Percentiles rank a stretch among this genome's conserved stretches.
Conservation (phyloP, 176 grass and related monocot genomes). For the Rhynchospora breviuscula region DNA sequence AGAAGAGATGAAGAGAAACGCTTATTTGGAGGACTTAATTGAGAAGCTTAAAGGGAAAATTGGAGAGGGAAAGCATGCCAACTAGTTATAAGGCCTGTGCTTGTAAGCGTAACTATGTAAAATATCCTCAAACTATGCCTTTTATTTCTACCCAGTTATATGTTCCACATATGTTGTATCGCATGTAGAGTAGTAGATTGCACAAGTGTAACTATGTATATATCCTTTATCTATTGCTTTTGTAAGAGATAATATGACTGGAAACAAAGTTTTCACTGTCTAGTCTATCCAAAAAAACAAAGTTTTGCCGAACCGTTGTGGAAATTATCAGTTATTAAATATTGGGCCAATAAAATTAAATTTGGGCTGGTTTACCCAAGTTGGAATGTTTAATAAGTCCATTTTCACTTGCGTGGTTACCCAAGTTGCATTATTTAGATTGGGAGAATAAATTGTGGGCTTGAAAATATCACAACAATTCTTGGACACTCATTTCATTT, state of each 20-base stretch:
- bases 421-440: neutral
- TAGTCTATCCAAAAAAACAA: no score
- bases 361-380: neutral
- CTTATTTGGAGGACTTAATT: constrained; percentile 38
- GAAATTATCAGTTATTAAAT: neutral
- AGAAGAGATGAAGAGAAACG: constrained; percentile 48
- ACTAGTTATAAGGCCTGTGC: neutral
- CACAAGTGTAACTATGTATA: no score
- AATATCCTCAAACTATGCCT: neutral
- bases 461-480: no score
- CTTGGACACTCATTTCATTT: no score
- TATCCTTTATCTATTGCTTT: no score
- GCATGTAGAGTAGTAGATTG: neutral
- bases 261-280: no score
- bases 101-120: neutral
- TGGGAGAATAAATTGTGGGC: no score
- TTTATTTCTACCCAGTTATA: neutral
- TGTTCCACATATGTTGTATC: neutral
- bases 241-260: no score
- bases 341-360: neutral
- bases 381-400: neutral
- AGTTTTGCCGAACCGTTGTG: neutral
- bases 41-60: constrained; percentile 12
- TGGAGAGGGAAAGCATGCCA: neutral
- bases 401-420: neutral